Conservation (phyloP, 495 filamentous ascomycete species). For the Bacidia rubella region DNA sequence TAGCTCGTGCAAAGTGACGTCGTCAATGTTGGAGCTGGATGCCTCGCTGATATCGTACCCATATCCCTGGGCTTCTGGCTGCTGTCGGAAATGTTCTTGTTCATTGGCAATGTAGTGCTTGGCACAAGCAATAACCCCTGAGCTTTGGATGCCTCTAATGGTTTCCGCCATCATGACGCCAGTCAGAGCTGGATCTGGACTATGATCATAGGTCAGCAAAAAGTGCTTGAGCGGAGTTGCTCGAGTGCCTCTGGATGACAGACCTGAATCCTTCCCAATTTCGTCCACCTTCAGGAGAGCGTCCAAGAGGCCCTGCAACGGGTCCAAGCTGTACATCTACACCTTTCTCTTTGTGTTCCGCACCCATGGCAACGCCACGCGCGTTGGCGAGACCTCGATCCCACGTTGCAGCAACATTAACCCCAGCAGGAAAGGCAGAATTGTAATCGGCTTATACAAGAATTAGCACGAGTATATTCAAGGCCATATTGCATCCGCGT, state of each 20-base stretch:
- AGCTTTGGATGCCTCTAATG: slow-evolving; percentile 70
- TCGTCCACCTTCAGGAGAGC: slow-evolving; percentile 63
- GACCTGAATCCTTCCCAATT: slow-evolving; percentile 61
- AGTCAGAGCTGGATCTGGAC: slow-evolving; percentile 64
- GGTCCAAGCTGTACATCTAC: slow-evolving; percentile 80
- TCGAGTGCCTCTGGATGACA: not conserved
- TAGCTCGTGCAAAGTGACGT: slow-evolving; percentile 86
- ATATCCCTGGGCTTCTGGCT: slow-evolving; percentile 44
- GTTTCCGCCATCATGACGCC: slow-evolving; percentile 61
- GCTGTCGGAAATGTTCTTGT: slow-evolving; percentile 72
- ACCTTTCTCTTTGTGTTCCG: slow-evolving; percentile 69
- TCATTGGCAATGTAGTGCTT: slow-evolving; percentile 73
- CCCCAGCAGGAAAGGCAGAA: slow-evolving; percentile 68
- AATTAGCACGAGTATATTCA: not conserved
- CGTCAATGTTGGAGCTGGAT: slow-evolving; percentile 75
- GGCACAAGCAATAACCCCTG: slow-evolving; percentile 65
- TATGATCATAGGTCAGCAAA: slow-evolving; percentile 27
- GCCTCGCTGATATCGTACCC: slow-evolving; percentile 51
- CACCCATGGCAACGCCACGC: slow-evolving; percentile 67
- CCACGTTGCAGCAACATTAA: slow-evolving; percentile 73
- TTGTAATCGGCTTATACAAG: slow-evolving; percentile 47
- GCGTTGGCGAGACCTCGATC: slow-evolving; percentile 57
- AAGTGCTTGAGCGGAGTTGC: no score
- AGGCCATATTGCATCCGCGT: slow-evolving; percentile 15
- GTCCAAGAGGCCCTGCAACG: slow-evolving; percentile 74